A percentile compares a stretch with the other conserved stretches of the same genome.
These are phyloP conservation scores for Schizosaccharomyces osmophilus DNA, from an alignment of 805 yeast genomes.

Conservation along the genomic window DNA sequence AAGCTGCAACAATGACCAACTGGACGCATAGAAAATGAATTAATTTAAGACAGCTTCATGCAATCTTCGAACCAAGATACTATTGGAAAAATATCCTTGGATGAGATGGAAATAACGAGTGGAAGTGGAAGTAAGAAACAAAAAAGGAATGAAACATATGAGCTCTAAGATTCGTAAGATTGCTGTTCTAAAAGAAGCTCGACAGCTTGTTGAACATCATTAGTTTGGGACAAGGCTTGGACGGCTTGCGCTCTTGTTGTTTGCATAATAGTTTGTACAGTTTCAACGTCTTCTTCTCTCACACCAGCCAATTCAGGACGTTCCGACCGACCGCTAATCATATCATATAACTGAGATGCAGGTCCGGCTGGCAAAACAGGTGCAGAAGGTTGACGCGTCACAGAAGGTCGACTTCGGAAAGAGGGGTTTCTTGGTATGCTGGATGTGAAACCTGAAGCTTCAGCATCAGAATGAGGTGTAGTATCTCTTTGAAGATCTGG, in stretches of 20 bases:
- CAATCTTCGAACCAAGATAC: no score
- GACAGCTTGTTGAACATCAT: background rate
- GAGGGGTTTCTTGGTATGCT: background rate
- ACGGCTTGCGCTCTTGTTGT: background rate
- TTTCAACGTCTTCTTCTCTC: background rate
- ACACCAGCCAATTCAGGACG: background rate
- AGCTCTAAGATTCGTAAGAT: no score
- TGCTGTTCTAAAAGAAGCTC: background rate
- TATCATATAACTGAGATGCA: background rate
- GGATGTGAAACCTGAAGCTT: no score
- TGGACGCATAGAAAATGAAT: no score
- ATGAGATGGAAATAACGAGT: no score
- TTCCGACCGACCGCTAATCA: background rate
- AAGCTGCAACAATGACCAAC: no score
- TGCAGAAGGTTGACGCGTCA: background rate
- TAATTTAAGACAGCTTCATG: no score
- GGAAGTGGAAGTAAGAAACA: no score
- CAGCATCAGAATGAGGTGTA: no score
- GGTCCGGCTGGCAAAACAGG: background rate
- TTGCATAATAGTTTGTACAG: background rate
- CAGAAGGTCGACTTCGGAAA: background rate
- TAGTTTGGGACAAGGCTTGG: background rate
- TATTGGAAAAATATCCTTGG: no score
- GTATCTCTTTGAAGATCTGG: no score
- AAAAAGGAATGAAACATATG: no score